Evolutionary conservation across 2,329 filamentous ascomycete species (phyloP).

Genomic region (Fusarium verticillioides): DNA sequence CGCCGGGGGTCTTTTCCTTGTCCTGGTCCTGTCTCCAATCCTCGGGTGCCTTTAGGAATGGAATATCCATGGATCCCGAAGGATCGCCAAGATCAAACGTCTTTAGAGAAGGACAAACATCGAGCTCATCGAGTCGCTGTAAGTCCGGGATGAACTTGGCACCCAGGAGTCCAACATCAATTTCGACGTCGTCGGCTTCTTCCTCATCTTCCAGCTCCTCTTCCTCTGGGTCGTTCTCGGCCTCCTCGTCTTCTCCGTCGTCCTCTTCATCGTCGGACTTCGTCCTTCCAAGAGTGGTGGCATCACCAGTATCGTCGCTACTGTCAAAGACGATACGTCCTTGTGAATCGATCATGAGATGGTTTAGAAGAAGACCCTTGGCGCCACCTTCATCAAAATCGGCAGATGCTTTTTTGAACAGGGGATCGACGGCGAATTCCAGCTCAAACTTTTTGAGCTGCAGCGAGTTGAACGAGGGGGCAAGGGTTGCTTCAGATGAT

Average conservation of each 20-base stretch:
- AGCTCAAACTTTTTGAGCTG: constrained; percentile 98
- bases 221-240: constrained; percentile 49
- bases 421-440: constrained; percentile 93
- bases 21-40: constrained; percentile 82
- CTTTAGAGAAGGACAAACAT: constrained; percentile 95
- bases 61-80: constrained; percentile 86
- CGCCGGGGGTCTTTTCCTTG: constrained; percentile 66
- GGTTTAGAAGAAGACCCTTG: constrained; percentile 93
- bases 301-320: constrained; percentile 82
- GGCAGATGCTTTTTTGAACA: constrained; percentile 99
- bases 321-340: constrained; percentile 98
- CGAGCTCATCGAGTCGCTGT: constrained; percentile 79
- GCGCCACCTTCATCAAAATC: constrained; percentile 99
- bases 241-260: constrained; percentile 52
- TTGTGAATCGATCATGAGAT: constrained; percentile 92
- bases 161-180: constrained; percentile 81
- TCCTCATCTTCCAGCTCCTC: constrained; percentile 52
- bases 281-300: constrained; percentile 48
- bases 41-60: constrained; percentile 89
- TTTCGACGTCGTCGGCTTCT: constrained; percentile 67
- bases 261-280: constrained; percentile 55
- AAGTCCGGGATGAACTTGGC: constrained; percentile 89
- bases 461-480: constrained; percentile 85
- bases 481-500: constrained; percentile 92
- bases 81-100: constrained; percentile 91